These are phyloP conservation scores for Cephaloascus fragrans DNA, from an alignment of 805 yeast species.

Conservation along the genomic window DNA sequence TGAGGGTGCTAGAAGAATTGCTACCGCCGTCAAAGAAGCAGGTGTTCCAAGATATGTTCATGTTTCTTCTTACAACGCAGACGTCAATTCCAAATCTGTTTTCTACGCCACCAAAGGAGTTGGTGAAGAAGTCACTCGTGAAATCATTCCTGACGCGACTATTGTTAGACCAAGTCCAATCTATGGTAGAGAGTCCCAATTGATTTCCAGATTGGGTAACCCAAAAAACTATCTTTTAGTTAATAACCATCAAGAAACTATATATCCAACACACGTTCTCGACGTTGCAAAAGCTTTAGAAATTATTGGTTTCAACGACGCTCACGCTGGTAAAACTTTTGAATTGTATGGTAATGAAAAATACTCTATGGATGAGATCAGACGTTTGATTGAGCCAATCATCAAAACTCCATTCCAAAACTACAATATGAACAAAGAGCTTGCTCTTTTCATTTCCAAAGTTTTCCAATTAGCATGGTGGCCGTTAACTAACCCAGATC, in stretches of 20 bases:
- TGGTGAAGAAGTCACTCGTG: slow-evolving; percentile 65
- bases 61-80: slow-evolving; percentile 72
- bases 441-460: slow-evolving; percentile 23
- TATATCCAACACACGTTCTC: slow-evolving; percentile 63
- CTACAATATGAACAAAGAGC: slow-evolving; percentile 18
- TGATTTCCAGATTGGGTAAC: slow-evolving; percentile 53
- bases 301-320: slow-evolving; percentile 70
- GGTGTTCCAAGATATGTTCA: slow-evolving; percentile 70
- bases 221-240: slow-evolving; percentile 20
- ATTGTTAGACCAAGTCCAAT: slow-evolving; percentile 80
- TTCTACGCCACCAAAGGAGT: slow-evolving; percentile 73
- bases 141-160: slow-evolving; percentile 62
- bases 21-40: slow-evolving; percentile 58
- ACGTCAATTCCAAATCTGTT: slow-evolving; percentile 55
- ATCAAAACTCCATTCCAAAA: slow-evolving; percentile 28
- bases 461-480: slow-evolving; percentile 29
- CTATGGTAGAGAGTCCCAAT: slow-evolving; percentile 66
- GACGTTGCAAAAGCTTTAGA: slow-evolving; percentile 78
- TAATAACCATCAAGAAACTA: slow-evolving; percentile 49
- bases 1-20: slow-evolving; percentile 70
- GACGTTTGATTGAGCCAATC: slow-evolving; percentile 60
- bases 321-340: slow-evolving; percentile 66
- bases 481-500: slow-evolving; percentile 51
- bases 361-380: slow-evolving; percentile 50
- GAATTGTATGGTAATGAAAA: slow-evolving; percentile 70